phyloP scores from a whole-genome alignment of 2,329 filamentous ascomycete species.

The Leptographium flavum region DNA sequence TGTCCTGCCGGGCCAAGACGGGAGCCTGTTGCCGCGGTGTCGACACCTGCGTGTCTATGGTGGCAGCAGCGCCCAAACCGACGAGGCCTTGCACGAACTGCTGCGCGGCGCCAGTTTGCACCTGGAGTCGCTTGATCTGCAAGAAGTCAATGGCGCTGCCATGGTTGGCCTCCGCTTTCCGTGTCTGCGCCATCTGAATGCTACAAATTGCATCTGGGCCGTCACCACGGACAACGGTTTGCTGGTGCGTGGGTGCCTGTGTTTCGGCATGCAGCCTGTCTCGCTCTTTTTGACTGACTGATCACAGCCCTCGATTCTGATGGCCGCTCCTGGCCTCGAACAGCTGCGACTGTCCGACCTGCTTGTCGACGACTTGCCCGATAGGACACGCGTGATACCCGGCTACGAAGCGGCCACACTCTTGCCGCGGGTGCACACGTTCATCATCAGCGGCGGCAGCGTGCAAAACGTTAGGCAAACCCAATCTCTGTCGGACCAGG shows the following conservation, averaged over 20 bases:
- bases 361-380: background rate
- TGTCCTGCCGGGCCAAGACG: background rate
- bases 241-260: background rate
- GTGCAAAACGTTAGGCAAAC: no score
- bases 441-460: conserved; percentile 1
- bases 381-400: no score
- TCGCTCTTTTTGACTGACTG: no score
- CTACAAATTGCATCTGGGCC: background rate
- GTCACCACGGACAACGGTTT: background rate
- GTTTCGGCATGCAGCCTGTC: no score
- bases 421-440: conserved; percentile 2
- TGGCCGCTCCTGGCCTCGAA: conserved; percentile 3
- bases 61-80: background rate
- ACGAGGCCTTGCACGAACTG: background rate
- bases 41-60: background rate
- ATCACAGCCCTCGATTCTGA: background rate
- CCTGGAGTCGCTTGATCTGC: background rate
- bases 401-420: background rate
- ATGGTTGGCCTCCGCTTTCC: background rate
- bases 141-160: background rate
- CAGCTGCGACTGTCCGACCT: conserved; percentile 6
- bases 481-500: background rate
- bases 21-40: background rate
- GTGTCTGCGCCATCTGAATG: background rate
- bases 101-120: background rate